Evolutionary conservation across 805 yeast species (phyloP), one percentile per base, ranked within the genome.

Genomic region (Ogataea parapolymorpha): DNA sequence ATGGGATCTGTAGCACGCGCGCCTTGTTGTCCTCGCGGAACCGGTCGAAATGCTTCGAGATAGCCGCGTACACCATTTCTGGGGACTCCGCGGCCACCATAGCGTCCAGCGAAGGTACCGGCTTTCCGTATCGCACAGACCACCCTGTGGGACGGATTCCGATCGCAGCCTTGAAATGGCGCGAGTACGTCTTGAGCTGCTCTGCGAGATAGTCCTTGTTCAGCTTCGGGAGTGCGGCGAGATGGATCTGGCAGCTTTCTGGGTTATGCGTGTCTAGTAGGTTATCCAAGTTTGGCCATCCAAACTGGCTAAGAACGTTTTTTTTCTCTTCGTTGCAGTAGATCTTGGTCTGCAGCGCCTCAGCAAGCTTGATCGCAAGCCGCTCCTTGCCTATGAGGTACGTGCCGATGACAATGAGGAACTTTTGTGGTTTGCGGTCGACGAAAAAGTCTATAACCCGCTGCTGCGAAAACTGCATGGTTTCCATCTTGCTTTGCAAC

Each of bases 381-480:
- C 82, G 76, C 58, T 93, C 99, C 58, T 93, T 93, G 3, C 99
- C 99, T 27, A 93, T 89, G 2, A 90, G 77, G 60, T 93, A 93
- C 0, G 96, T 81, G 0, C 98, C 98, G 12, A 93, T 80, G 8
- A 85, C 66, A 7, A 82, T 74, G 45, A 85, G 62, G 44, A 56
- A 56, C 23, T 53, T 54, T 28, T n/a, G 48, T 44, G n/a, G 48
- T 6, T 41, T 30, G 7, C 25, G 20, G 29, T 29, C 26, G 4
- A 35, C 42, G 28, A 67, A 60, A 48, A 58, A 72, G 38, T 67
- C 73, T 34, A 70, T 58, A 22, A 74, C 67, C 27, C 74, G 50
- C 30, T 48, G 45, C 47, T 55, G 65, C 13, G 39, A 54, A 15
- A 50, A 36, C 32, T 49, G 62, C 35, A 48, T 43, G n/a, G 38